Evolutionary conservation across 805 yeast genomes (phyloP), one percentile per base, ranked within the genome.

Genomic region (Cyberlindnera americana): DNA sequence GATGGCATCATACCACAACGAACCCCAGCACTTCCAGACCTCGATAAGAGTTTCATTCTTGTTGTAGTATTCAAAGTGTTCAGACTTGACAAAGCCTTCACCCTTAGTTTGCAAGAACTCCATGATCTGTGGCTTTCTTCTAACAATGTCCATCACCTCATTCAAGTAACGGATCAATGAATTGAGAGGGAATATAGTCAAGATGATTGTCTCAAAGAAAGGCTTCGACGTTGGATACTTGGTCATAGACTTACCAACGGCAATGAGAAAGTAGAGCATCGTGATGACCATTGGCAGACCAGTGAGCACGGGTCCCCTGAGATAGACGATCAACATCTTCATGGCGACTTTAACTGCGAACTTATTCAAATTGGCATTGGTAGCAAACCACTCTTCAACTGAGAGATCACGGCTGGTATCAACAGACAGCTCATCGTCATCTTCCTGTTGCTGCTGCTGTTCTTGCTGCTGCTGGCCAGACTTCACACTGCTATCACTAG

Each of bases 1-100:
- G 28, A 84, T 65, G 19, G 65, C 64, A 59, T 84, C 90, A 61
- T 76, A 85, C 91, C 93, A 84, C 29, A 85, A 57, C 0, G 88
- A 75, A 2, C 95, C 95, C 88, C 91, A 83, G 53, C 89, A 79
- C 55, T 80, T 81, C 90, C 90, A 84, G 16, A 80, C 83, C 60
- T 85, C 95, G 30, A 84, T 78, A 35, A 84, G 63, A 31, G 67
- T 73, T 56, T 83, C 91, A 55, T 75, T 71, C 35, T 73, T 67
- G 47, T 77, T 70, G 50, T 77, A 79, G 48, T 72, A 58, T 5
- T 68, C 64, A n/a, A 82, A 33, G 44, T 53, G 52, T 10, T 46
- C 43, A 45, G 49, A 52, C 52, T 57, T 30, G 29, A 51, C 12
- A 27, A 43, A 47, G 21, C 37, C 33, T n/a, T 46, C 35, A 10